Base-by-base conservation (phyloP, 108 stramenopile species). In the Pelagomonas calceolata region DNA sequence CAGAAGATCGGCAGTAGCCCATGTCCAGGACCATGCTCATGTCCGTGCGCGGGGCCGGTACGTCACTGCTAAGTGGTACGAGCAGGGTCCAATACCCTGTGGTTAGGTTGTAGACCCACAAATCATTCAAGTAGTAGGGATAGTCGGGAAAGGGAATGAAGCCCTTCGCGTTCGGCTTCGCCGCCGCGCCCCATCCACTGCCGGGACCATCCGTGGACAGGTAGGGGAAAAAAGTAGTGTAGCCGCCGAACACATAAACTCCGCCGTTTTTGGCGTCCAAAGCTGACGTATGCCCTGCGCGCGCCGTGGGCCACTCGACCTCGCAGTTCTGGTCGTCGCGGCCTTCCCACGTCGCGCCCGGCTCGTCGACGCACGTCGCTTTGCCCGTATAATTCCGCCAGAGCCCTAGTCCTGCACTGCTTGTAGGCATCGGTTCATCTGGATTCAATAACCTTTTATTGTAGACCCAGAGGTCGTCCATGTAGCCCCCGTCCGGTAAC, bases 161-260 rank as follows among this genome's bases (percentile, higher is more conserved):
- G 44, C 76, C 80, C 37, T 75, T 12, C 65, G 67, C 81, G 70
- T 70, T 46, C 30, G 78, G 65, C 78, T 73, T 68, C 51, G 64
- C 64, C 37, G 72, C 66, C 17, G 68, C 68, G 35, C 85, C 85
- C 16, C 32, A 34, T 4, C 78, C 83, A 63, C 80, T 70, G 4
- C 89, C 89, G 12, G 74, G 18, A 33, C 80, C 82, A 66, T 83
- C 86, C 35, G 83, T 86, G 12, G 80, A 77, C 10, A 89, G 84
- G 75, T 90, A 92, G 3, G 91, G 91, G 66, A 75, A 91, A 66
- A 84, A 88, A 14, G 89, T 86, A 26, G 75, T 84, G 78, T 85
- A 91, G 37, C 91, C 91, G 0, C 91, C 91, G 64, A 87, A 85
- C 34, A 92, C 71, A 85, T 85, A 91, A 45, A 92, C 75, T 16